phyloP scores from a whole-genome alignment of 2,329 filamentous ascomycete genomes.

The Penicillium vulpinum region DNA sequence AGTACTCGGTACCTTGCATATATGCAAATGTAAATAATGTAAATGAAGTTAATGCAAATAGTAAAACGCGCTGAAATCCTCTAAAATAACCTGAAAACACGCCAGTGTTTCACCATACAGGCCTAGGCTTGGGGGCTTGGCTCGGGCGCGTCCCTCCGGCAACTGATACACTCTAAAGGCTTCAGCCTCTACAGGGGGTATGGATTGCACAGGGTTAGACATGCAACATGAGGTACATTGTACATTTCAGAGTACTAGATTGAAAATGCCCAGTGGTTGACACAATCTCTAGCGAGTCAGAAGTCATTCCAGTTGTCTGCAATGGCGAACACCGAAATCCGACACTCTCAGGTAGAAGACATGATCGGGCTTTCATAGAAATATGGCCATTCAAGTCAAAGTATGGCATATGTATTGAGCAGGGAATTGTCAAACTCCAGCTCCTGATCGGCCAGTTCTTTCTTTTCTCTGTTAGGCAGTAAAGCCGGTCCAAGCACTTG shows the following conservation, averaged over 20 bases:
- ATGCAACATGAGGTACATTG: constrained; percentile 1
- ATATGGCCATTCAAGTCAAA: background rate
- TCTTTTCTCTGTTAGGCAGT: background rate
- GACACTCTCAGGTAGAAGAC: background rate
- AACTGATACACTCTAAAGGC: constrained; percentile 17
- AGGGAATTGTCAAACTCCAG: constrained; percentile 3
- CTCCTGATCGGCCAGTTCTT: constrained; percentile 1
- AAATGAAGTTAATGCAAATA: constrained; percentile 7
- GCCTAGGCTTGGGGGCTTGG: constrained; percentile 5
- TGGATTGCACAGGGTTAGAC: constrained; percentile 1
- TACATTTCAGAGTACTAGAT: background rate
- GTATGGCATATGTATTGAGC: background rate
- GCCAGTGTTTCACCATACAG: constrained; percentile 28
- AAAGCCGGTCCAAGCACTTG: background rate
- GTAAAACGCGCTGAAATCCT: constrained; percentile 6
- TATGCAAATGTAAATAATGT: background rate
- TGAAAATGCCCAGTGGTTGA: background rate
- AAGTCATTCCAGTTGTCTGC: background rate
- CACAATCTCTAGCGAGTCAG: background rate
- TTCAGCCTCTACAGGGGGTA: background rate
- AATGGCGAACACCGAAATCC: constrained; percentile 1
- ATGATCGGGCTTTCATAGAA: background rate
- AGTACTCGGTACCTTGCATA: constrained; percentile 13
- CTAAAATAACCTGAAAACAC: constrained; percentile 13
- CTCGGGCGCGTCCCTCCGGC: constrained; percentile 22